Base-by-base conservation (phyloP, 2,329 filamentous ascomycete species). In the Colletotrichum orbiculare region DNA sequence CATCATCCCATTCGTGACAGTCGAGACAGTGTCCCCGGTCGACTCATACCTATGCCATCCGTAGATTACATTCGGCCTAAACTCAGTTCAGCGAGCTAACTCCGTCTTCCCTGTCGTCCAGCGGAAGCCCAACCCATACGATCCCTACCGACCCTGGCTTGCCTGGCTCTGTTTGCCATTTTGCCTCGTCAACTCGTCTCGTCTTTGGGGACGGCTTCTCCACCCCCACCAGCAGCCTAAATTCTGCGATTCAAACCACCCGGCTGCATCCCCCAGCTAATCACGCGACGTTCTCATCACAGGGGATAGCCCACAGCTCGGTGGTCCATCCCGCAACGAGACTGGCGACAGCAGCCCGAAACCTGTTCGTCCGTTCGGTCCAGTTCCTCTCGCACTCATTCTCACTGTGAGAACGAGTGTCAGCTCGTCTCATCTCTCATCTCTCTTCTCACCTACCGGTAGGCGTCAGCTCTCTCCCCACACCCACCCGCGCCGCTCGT, bases 211-310 rank as follows among this genome's bases (percentile, higher is more conserved):
- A 13, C 48, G 37, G 8, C 10, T 33, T 55, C 57, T 52, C 57
- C 46, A 54, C 37, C 47, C 47, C 55, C 48, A 53, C 49, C 52
- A 52, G 62, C 52, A 65, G 57, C 46, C 50, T 56, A 46, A 62
- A 65, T 42, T 43, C 58, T 47, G 41, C 38, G 39, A 55, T 60
- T 46, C 45, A 47, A 49, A 54, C 50, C 34, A 55, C 34, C 38
- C 11, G 34, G 33, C 42, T 34, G 55, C 48, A 54, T 54, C 13
- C 38, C 12, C 35, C 57, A 56, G 50, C 57, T 37, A 56, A 65
- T 62, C 50, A 65, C 41, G 38, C 61, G 38, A 46, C 54, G 35
- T 5, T 25, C 13, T 53, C 42, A 10, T 59, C 42, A 41, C 54
- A 59, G 48, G 46, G 59, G 57, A 45, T 39, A 54, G 59, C 54